Conservation (phyloP, 768 basidiomycete species). For the Pulveroboletus sp. region DNA sequence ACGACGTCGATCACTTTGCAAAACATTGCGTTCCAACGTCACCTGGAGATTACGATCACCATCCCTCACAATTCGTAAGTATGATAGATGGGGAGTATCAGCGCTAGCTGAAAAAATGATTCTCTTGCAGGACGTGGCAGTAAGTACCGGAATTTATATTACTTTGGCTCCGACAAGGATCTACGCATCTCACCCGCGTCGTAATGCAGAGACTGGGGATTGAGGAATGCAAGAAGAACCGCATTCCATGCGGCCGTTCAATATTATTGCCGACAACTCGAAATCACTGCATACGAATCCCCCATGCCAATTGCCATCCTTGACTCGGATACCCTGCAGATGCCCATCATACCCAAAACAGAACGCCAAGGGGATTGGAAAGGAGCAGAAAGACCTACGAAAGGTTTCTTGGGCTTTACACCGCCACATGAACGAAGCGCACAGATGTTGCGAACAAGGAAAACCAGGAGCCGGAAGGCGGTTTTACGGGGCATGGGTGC, state of each 20-base stretch:
- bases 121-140: slow-evolving; percentile 32
- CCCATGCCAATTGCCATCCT: slow-evolving; percentile 56
- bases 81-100: not conserved
- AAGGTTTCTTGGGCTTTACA: slow-evolving; percentile 27
- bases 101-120: slow-evolving; percentile 1
- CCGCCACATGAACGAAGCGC: slow-evolving; percentile 21
- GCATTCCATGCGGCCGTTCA: slow-evolving; percentile 79
- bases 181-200: slow-evolving; percentile 3
- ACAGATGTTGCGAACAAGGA: slow-evolving; percentile 25
- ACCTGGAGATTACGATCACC: slow-evolving; percentile 64
- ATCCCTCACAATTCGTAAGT: slow-evolving; percentile 52
- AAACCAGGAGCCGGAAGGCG: slow-evolving; percentile 35
- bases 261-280: slow-evolving; percentile 66
- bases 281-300: slow-evolving; percentile 57
- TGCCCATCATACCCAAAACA: not conserved
- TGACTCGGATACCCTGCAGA: slow-evolving; percentile 18
- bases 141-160: slow-evolving; percentile 15
- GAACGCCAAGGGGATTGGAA: slow-evolving; percentile 6
- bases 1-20: slow-evolving; percentile 61
- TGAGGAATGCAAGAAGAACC: slow-evolving; percentile 58
- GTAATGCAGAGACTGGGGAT: slow-evolving; percentile 51
- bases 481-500: slow-evolving; percentile 31
- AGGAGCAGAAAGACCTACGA: slow-evolving; percentile 10
- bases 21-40: slow-evolving; percentile 60
- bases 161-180: not conserved